Base-by-base conservation (phyloP, 2,329 filamentous ascomycete genomes). In the Phoma herbarum region DNA sequence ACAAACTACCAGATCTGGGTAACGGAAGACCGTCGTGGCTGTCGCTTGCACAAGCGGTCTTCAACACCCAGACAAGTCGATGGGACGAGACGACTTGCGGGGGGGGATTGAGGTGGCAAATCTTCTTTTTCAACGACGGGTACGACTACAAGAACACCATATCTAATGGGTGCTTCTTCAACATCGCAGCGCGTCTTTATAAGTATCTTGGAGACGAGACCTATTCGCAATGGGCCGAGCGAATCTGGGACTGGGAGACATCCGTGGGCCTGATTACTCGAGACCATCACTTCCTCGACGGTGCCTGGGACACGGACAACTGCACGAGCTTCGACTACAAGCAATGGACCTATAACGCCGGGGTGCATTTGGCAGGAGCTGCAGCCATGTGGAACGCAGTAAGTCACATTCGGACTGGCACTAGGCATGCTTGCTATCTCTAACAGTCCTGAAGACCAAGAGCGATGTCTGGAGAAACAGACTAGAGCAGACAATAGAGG, bases 131-230 rank as follows among this genome's bases (percentile, higher is more conserved):
- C 69, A 94, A 96, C 74, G 88, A 73, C 25, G 92, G 92, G n/a
- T 88, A 93, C 74, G 84, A 86, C 68, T 95, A 96, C 84, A 95
- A 93, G 77, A 94, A 94, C 79, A 85, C 88, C 23, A 86, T 93
- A 67, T 88, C 88, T 62, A 95, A 95, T 75, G 91, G 90, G 33
- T 89, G 88, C 26, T 88, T 96, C 76, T 93, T 96, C 78, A 90
- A 94, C 75, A 83, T 96, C 26, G 88, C 90, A 3, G 89, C 92
- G 0, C 88, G 91, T 26, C 83, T 94, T 9, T 90, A 87, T 35
- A 26, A 89, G 53, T 88, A 86, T 55, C 90, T 88, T 0, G 86
- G 85, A 14, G 88, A 90, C 70, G 72, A 83, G 4, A 76, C 74
- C 4, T 78, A 78, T 39, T 55, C 59, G 18, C 82, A 88, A 11